Evolutionary conservation across 805 yeast genomes (phyloP).

Genomic region (Grigorovia yakushimaensis): DNA sequence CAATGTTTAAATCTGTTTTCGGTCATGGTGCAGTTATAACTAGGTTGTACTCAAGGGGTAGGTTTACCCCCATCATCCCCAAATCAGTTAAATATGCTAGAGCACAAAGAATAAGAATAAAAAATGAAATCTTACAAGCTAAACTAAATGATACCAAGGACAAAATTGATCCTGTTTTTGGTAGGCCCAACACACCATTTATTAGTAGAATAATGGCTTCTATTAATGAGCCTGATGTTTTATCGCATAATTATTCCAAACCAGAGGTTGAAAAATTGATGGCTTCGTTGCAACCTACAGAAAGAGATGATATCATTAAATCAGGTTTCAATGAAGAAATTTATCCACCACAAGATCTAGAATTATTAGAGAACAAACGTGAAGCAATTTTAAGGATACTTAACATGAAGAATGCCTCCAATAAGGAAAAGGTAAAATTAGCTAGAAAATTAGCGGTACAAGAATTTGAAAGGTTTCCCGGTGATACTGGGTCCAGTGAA

Average conservation of each 20-base stretch:
- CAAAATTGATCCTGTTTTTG: slow-evolving; percentile 77
- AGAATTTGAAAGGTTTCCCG: slow-evolving; percentile 76
- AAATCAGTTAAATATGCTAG: not conserved
- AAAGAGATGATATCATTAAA: slow-evolving; percentile 17
- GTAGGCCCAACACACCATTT: slow-evolving; percentile 57
- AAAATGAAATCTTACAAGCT: slow-evolving; percentile 29
- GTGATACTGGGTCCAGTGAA: slow-evolving; percentile 92
- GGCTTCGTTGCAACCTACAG: slow-evolving; percentile 40
- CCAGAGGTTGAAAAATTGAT: slow-evolving; percentile 66
- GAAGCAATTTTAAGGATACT: slow-evolving; percentile 64
- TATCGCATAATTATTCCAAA: slow-evolving; percentile 49
- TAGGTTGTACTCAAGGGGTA: not conserved
- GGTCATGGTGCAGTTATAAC: not conserved
- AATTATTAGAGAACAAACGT: slow-evolving; percentile 48
- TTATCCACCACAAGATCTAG: slow-evolving; percentile 17
- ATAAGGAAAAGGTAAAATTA: slow-evolving; percentile 44
- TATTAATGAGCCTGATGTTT: slow-evolving; percentile 52
- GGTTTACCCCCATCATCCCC: not conserved
- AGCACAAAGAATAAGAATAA: slow-evolving; percentile 24
- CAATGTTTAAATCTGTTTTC: too few relatives aligned
- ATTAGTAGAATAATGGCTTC: slow-evolving; percentile 57
- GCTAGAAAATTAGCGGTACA: slow-evolving; percentile 56
- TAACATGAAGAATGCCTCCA: slow-evolving; percentile 60
- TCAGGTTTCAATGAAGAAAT: slow-evolving; percentile 20
- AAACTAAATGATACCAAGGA: slow-evolving; percentile 23